Evolutionary conservation across 148 eudicot genomes (phyloP), one percentile per base, ranked within the genome.

Genomic region (Mesembryanthemum crystallinum): DNA sequence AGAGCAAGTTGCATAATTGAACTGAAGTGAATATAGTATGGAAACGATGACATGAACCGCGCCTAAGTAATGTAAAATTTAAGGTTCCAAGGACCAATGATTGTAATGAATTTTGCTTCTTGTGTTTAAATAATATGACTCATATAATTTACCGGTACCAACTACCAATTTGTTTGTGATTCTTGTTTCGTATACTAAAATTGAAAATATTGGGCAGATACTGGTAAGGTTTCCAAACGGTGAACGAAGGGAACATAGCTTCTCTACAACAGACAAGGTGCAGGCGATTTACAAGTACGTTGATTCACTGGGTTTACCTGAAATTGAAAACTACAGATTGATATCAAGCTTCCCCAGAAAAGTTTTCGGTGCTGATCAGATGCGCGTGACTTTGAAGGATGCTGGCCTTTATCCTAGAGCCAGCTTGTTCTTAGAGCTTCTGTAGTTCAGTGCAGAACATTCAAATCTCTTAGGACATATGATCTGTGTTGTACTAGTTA

Each of bases 181-280:
- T 42, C 55, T 69, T 28, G 8, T 54, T 71, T 32, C 27, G 30
- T 10, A 20, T 71, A 15, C 12, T 68, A 45, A 68, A 35, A 27
- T 12, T 71, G 45, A 12, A 35, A 73, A 73, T 17, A 23, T 3
- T 49, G 69, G 71, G 70, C 89, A 92, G 98, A 88, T 94, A 81
- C 73, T 89, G 74, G 69, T 95, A 77, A 82, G 94, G 73, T 92
- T 95, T 83, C 97, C 97, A 24, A 89, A 89, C 60, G 98, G 98
- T 14, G 93, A 90, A 67, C 80, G 97, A 77, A 86, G 77, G 83
- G 91, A 90, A 80, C 82, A 82, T 14, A 85, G 88, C 77, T 95
- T 90, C 83, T 72, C 64, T 54, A 37, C 82, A 45, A 85, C 81
- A 39, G 97, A 92, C 86, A 92, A 88, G 71, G 75, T 95, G 33